A percentile compares a stretch with the other conserved stretches of the same genome.
These are phyloP conservation scores for Pharus latifolius DNA, from an alignment of 176 grass and related monocot species.

Conservation along the genomic window DNA sequence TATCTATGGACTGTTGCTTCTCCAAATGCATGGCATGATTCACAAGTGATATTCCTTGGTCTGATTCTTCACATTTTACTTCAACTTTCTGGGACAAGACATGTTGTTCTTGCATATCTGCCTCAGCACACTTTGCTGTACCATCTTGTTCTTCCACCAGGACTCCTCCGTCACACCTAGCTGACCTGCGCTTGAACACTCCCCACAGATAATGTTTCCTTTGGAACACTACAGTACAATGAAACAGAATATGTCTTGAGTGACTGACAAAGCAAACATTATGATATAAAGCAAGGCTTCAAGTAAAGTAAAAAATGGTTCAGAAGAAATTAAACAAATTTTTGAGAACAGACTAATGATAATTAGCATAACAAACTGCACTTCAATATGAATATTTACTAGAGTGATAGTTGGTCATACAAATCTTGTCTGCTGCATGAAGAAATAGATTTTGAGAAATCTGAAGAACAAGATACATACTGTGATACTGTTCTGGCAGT, in stretches of 20 bases:
- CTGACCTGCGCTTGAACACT: constrained; percentile 14
- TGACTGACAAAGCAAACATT: background rate
- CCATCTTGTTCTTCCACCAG: background rate
- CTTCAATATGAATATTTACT: background rate
- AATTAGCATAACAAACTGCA: background rate
- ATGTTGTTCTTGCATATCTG: background rate
- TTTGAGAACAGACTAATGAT: background rate
- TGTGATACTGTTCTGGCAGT: constrained; percentile 26
- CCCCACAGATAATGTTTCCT: constrained; percentile 47
- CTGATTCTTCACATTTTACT: background rate
- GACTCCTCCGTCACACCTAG: background rate
- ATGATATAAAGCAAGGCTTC: background rate
- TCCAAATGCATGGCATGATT: background rate
- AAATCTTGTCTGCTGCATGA: background rate
- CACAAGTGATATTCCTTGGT: background rate
- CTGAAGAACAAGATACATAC: background rate
- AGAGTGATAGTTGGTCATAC: too few relatives aligned
- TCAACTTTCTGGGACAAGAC: background rate
- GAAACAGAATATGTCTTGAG: background rate
- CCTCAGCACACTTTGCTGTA: background rate
- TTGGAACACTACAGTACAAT: constrained; percentile 21
- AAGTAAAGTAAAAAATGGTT: background rate
- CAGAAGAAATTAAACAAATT: background rate
- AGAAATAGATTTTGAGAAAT: background rate
- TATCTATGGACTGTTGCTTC: background rate